These are phyloP conservation scores for Talaromyces proteolyticus DNA, from an alignment of 495 filamentous ascomycete species.

Conservation along the genomic window DNA sequence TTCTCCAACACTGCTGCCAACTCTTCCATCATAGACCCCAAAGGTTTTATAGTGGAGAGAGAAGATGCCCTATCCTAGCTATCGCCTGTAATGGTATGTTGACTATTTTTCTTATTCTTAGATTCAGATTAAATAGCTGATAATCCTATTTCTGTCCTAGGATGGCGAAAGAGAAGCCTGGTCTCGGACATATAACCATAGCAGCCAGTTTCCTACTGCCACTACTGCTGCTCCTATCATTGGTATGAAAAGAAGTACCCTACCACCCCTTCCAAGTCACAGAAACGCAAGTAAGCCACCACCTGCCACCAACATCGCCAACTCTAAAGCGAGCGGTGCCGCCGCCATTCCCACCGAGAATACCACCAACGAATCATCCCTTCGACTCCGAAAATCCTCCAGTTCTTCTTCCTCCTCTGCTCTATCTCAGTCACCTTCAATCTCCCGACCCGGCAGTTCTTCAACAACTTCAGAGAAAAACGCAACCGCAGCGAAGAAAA, in stretches of 20 bases:
- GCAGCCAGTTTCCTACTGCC: not conserved
- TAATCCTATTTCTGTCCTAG: not conserved
- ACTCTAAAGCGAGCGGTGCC: not conserved
- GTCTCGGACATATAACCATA: not conserved
- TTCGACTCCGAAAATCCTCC: not conserved
- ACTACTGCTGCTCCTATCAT: not conserved
- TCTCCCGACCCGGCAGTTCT: not conserved
- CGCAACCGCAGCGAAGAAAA: not conserved
- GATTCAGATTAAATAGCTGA: not conserved
- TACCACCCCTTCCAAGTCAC: no score
- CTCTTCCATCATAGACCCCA: not conserved
- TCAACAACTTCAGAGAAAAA: not conserved
- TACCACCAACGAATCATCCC: not conserved
- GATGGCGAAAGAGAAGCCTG: not conserved
- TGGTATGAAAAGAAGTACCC: no score
- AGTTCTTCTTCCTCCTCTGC: no score
- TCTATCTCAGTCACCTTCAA: not conserved
- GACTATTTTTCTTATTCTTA: not conserved
- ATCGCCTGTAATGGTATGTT: not conserved
- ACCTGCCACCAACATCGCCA: not conserved
- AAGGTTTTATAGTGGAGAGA: not conserved
- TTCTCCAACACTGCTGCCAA: not conserved
- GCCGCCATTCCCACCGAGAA: not conserved
- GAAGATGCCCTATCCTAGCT: not conserved
- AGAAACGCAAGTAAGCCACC: no score